Evolutionary conservation across 1,284 basidiomycete species (phyloP), one percentile per base, ranked within the genome.

Genomic region (Tilletia walkeri): DNA sequence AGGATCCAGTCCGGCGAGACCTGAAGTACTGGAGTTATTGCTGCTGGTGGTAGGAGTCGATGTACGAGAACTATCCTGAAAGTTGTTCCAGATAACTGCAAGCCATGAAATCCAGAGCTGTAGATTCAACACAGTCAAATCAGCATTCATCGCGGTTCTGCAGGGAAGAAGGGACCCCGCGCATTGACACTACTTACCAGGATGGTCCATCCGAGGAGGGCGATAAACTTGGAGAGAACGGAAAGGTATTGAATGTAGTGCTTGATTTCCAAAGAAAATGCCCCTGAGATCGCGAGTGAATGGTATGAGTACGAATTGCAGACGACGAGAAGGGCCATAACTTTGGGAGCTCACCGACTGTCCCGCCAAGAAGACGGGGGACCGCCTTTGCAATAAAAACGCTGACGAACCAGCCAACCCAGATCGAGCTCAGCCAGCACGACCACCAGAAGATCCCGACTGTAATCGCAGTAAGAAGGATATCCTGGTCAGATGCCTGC

Each of bases 361-460:
- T 73, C 66, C 71, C 72, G 5, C 66, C 66, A 4, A 76, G 67
- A 2, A 76, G 1, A 34, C 69, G 72, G 4, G 74, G 78, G n/a
- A 75, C 66, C 61, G 79, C 69, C 78, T 85, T 90, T 87, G 90
- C 87, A 45, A 85, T 84, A 4, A 91, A 90, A 54, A 91, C 87
- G 5, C 89, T 86, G 50, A 85, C 88, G 93, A 93, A 95, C 91
- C 92, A 95, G 24, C 92, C 91, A 86, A 79, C 88, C 92, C 92
- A 94, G 39, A 88, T 85, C 50, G 93, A 87, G 50, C 87, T 88
- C 53, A 94, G 85, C 92, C 92, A 95, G 72, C 93, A 89, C 69
- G 91, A 92, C 93, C 93, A 95, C 89, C 89, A 94, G 10, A 92
- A 69, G 53, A 92, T 84, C 68, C 86, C 86, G 12, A 91, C 88